A percentile compares a stretch with the other conserved stretches of the same genome.
These are phyloP conservation scores for Orobanche coerulescens DNA, from an alignment of 257 asterid genomes.

Conservation along the genomic window DNA sequence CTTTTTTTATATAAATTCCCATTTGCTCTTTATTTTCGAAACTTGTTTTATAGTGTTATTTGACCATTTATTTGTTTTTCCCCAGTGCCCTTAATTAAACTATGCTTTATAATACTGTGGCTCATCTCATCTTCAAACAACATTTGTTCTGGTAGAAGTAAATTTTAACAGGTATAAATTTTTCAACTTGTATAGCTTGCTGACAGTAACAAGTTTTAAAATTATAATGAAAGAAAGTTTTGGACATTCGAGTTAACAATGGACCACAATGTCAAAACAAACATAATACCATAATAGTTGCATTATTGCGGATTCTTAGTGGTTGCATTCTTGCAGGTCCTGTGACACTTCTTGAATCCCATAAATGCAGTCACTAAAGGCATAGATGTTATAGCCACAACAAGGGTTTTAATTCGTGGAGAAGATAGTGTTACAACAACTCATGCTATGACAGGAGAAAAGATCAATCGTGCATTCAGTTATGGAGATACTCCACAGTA, in stretches of 20 bases:
- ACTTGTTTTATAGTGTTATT: not conserved
- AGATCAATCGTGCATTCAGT: constrained; percentile 70
- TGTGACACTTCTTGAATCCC: constrained; percentile 65
- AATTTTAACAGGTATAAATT: not conserved
- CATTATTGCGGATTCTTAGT: not conserved
- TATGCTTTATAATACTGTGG: not conserved
- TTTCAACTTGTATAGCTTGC: constrained; percentile 4
- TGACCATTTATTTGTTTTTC: constrained; percentile 1
- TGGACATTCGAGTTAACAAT: no score
- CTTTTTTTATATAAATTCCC: not conserved
- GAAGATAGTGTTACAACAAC: constrained; percentile 45
- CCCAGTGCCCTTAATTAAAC: not conserved
- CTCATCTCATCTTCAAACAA: not conserved
- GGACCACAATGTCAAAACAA: no score
- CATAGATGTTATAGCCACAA: constrained; percentile 85
- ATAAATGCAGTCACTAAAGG: constrained; percentile 82
- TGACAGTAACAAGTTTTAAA: not conserved
- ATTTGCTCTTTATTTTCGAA: not conserved
- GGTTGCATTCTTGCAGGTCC: constrained; percentile 48
- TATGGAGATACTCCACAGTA: constrained; percentile 11
- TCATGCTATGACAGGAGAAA: constrained; percentile 59
- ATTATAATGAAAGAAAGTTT: not conserved
- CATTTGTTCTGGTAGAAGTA: not conserved
- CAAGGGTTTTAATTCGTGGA: constrained; percentile 72
- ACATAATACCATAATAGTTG: not conserved